Conservation (phyloP, 441 rosid species). For the Viola pubescens region DNA sequence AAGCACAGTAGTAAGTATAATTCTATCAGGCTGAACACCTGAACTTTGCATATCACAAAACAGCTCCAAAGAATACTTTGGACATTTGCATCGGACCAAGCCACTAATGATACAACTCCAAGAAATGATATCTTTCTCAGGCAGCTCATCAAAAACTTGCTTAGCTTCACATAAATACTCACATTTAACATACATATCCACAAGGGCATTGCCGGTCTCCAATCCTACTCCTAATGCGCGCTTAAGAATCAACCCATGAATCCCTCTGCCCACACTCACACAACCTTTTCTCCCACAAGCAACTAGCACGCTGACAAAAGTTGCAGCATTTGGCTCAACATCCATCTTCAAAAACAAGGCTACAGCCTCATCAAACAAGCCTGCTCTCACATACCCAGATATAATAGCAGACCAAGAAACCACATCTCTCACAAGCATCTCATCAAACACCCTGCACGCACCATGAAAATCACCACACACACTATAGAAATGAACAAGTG, state of each 20-base stretch:
- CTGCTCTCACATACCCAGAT: slow-evolving; percentile 42
- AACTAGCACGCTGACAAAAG: slow-evolving; percentile 43
- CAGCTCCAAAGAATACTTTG: slow-evolving; percentile 51
- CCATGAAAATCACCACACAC: slow-evolving; percentile 28
- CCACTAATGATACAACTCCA: slow-evolving; percentile 77
- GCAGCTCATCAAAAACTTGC: slow-evolving; percentile 43
- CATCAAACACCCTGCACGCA: slow-evolving; percentile 41
- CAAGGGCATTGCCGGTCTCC: slow-evolving; percentile 59
- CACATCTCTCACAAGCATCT: slow-evolving; percentile 45
- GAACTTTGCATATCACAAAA: slow-evolving; percentile 46
- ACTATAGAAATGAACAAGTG: slow-evolving; percentile 48
- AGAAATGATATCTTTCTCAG: slow-evolving; percentile 54
- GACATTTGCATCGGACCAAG: slow-evolving; percentile 34
- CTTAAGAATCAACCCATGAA: slow-evolving; percentile 47
- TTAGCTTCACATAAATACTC: slow-evolving; percentile 38
- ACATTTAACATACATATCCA: slow-evolving; percentile 72
- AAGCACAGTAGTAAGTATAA: slow-evolving; percentile 49
- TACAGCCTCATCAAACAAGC: slow-evolving; percentile 41
- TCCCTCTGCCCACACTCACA: slow-evolving; percentile 47
- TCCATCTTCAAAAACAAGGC: slow-evolving; percentile 41
- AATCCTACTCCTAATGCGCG: slow-evolving; percentile 40
- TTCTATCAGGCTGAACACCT: slow-evolving; percentile 45
- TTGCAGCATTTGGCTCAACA: slow-evolving; percentile 35
- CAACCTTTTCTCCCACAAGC: slow-evolving; percentile 51
- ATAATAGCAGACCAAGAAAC: slow-evolving; percentile 63